These are phyloP conservation scores for Melastoma candidum DNA, from an alignment of 441 rosid species.

Conservation along the genomic window DNA sequence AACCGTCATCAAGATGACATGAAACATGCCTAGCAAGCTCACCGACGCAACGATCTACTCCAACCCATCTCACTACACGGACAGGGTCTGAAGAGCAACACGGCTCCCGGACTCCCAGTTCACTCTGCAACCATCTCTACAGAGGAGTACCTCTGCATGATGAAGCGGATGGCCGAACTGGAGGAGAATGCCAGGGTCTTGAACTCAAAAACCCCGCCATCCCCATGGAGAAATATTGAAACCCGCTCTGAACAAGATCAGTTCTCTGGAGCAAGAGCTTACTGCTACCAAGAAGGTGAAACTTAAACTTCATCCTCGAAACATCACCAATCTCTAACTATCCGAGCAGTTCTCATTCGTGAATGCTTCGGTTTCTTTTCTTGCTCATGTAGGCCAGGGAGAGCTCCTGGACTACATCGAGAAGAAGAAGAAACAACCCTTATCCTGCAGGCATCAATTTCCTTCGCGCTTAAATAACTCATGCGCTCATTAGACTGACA, in stretches of 20 bases:
- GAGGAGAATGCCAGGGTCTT: conserved; percentile 51
- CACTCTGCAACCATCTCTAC: conserved; percentile 23
- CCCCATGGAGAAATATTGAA: conserved; percentile 58
- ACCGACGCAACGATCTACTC: conserved; percentile 50
- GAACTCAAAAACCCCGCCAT: conserved; percentile 39
- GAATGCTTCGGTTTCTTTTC: neutral
- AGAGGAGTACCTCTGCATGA: conserved; percentile 41
- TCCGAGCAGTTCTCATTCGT: neutral
- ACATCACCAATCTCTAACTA: neutral
- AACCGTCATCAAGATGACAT: conserved; percentile 63
- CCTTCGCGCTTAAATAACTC: too few relatives aligned
- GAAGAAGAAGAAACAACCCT: conserved; percentile 55
- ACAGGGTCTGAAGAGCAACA: conserved; percentile 18
- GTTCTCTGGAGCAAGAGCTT: conserved; percentile 69
- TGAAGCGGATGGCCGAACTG: conserved; percentile 71
- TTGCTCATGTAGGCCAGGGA: conserved; percentile 46
- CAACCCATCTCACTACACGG: conserved; percentile 27
- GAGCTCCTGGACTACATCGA: conserved; percentile 66
- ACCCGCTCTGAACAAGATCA: conserved; percentile 51
- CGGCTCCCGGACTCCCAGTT: conserved; percentile 9
- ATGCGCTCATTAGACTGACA: too few relatives aligned
- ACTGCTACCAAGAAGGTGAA: conserved; percentile 60
- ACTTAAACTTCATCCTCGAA: neutral
- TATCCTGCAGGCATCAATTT: too few relatives aligned
- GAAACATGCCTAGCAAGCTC: conserved; percentile 58